Conservation (phyloP, 176 grass and related monocot genomes). For the Carex parvula region DNA sequence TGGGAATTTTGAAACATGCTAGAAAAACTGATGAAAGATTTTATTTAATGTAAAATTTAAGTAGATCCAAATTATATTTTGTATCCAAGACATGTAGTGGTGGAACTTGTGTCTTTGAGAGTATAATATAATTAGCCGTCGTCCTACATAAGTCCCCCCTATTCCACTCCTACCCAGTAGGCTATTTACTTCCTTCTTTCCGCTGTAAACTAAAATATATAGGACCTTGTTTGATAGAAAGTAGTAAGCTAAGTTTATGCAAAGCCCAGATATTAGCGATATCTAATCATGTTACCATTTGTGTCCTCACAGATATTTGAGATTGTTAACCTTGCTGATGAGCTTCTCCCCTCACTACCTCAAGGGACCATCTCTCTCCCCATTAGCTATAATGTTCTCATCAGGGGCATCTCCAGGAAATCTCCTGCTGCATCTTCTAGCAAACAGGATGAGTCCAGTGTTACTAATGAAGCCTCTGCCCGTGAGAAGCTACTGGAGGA, state of each 20-base stretch:
- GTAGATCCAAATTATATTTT: background rate
- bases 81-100: background rate
- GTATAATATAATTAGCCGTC: background rate
- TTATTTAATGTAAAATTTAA: background rate
- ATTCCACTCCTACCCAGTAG: too few relatives aligned
- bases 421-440: constrained; percentile 24
- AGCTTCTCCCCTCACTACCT: constrained; percentile 74
- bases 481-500: constrained; percentile 68
- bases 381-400: constrained; percentile 35
- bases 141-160: too few relatives aligned
- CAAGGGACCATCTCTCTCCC: constrained; percentile 67
- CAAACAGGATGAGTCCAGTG: constrained; percentile 44
- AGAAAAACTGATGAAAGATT: background rate
- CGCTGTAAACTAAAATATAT: too few relatives aligned
- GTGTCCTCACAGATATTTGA: constrained; percentile 64
- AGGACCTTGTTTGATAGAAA: background rate
- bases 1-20: background rate
- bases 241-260: background rate
- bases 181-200: too few relatives aligned
- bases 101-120: background rate
- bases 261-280: background rate
- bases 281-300: constrained; percentile 13
- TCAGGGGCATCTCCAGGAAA: constrained; percentile 57
- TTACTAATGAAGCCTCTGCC: constrained; percentile 43
- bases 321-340: constrained; percentile 80